phyloP scores from a whole-genome alignment of 306 rosid genomes.

The Prosopis cineraria region DNA sequence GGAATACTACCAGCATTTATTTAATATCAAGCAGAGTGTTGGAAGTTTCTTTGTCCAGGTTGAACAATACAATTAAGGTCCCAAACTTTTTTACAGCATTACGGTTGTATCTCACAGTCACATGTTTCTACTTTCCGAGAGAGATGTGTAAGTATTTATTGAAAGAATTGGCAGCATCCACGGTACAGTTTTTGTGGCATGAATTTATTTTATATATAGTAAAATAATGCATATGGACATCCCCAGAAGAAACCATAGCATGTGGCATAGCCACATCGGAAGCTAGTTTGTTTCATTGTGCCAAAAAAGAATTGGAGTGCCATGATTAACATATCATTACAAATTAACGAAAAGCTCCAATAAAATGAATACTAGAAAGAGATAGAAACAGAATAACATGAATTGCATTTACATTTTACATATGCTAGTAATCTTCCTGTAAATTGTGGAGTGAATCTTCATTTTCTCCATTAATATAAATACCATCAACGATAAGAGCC shows the following conservation, averaged over 20 bases:
- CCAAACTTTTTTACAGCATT: not conserved
- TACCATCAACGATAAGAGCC: not conserved
- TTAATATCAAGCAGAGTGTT: not conserved
- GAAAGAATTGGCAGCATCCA: not conserved
- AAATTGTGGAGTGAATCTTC: too few relatives aligned
- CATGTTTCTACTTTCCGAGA: not conserved
- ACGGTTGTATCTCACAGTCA: not conserved
- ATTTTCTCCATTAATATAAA: not conserved
- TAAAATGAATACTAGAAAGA: too few relatives aligned
- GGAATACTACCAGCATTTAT: not conserved
- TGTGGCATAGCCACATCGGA: not conserved
- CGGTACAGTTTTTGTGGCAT: not conserved
- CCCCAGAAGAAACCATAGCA: constrained; percentile 7
- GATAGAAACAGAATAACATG: not conserved
- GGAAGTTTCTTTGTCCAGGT: not conserved
- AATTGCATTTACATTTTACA: not conserved
- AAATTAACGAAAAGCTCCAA: too few relatives aligned
- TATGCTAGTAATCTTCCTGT: too few relatives aligned
- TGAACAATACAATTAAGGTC: not conserved
- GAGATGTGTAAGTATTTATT: not conserved
- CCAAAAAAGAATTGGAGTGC: not conserved
- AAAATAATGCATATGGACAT: not conserved
- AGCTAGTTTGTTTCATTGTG: not conserved
- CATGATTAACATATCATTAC: not conserved
- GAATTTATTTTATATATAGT: not conserved